phyloP scores from a whole-genome alignment of 73 alveolate genomes.

The Uronychia setigera region DNA sequence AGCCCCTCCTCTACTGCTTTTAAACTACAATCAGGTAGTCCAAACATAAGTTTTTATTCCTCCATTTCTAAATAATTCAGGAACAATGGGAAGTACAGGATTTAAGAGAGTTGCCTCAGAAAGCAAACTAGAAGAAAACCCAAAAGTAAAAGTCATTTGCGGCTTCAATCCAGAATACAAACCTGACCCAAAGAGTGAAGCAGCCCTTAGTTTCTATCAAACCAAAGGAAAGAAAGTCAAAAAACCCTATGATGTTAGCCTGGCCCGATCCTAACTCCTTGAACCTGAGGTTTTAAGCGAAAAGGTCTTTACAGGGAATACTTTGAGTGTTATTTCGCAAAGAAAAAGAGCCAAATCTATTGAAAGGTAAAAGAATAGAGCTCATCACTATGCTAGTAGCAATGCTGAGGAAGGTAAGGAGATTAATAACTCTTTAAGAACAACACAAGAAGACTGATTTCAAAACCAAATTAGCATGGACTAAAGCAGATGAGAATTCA shows the following conservation, averaged over 20 bases:
- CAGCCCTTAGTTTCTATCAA: slow-evolving; percentile 38
- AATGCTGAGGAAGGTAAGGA: too few species aligned
- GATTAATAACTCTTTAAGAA: too few species aligned
- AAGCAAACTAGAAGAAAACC: too few species aligned
- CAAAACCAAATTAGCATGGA: neutral
- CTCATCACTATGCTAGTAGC: too few species aligned
- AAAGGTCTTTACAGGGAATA: slow-evolving; percentile 30
- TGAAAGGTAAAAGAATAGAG: too few species aligned
- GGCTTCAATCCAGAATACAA: neutral
- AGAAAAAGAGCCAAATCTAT: too few species aligned
- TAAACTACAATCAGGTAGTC: too few species aligned
- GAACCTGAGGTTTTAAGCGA: slow-evolving; percentile 19
- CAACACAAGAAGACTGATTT: neutral
- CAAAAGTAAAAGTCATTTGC: too few species aligned
- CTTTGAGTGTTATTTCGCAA: too few species aligned
- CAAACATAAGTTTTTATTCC: too few species aligned
- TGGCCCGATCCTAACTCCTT: neutral
- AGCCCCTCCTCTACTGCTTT: too few species aligned
- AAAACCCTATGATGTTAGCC: neutral
- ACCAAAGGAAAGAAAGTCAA: slow-evolving; percentile 31
- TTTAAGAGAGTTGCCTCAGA: neutral
- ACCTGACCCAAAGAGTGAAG: slow-evolving; percentile 29
- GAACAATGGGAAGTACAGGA: slow-evolving; percentile 56
- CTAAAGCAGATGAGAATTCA: slow-evolving; percentile 19
- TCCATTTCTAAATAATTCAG: too few species aligned